A percentile compares a stretch with the other conserved stretches of the same genome.
Conservation (phyloP, 345 rosid species). For the rapeseed (Brassica napus) region Da-Ae NC_063448.1:49897001-49897500, state of each 20-base stretch:
- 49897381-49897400: constrained; percentile 3
- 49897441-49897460: constrained; percentile 67
- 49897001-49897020: neutral
- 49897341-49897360: constrained; percentile 5
- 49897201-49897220: constrained; percentile 15
- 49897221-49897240: constrained; percentile 15
- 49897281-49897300: constrained; percentile 2
- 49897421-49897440: constrained; percentile 92
- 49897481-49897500: constrained; percentile 56
- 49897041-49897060: constrained; percentile 9
- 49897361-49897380: neutral
- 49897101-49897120: neutral
- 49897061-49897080: constrained; percentile 17
- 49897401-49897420: constrained; percentile 4
- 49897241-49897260: neutral
- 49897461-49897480: constrained; percentile 58
- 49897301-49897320: constrained; percentile 13
- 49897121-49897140: constrained; percentile 13
- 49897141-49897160: constrained; percentile 1
- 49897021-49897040: neutral
- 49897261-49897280: neutral
- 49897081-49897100: constrained; percentile 31
- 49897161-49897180: constrained; percentile 29
- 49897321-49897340: neutral
- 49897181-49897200: constrained; percentile 34